phyloP scores from a whole-genome alignment of 305 asterid genomes.

The Solanum hybrid region DNA sequence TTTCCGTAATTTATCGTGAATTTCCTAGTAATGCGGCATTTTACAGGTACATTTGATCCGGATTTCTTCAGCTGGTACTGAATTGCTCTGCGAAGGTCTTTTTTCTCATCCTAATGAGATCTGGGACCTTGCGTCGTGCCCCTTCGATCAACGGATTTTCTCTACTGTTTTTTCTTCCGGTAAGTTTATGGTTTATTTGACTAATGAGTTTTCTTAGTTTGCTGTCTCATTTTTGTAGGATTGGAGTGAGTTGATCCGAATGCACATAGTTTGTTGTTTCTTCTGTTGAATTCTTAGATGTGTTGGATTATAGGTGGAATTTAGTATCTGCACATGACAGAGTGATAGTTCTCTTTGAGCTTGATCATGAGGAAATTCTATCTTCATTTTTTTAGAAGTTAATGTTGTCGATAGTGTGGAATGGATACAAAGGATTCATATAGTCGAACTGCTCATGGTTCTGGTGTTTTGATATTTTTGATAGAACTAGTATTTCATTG shows the following conservation, averaged over 20 bases:
- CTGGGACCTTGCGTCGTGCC: slow-evolving; percentile 95
- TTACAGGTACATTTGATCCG: slow-evolving; percentile 81
- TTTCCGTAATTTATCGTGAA: background rate
- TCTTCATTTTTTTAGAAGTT: background rate
- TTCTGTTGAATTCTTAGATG: background rate
- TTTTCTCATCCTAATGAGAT: slow-evolving; percentile 90
- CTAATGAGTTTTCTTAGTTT: background rate
- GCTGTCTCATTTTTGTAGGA: background rate
- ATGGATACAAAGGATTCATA: background rate
- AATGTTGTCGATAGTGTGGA: background rate
- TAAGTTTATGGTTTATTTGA: slow-evolving; percentile 13
- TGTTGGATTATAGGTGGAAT: background rate
- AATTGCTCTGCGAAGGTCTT: slow-evolving; percentile 87
- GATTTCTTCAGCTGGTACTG: slow-evolving; percentile 65
- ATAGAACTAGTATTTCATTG: background rate
- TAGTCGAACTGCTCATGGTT: background rate
- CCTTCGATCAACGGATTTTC: slow-evolving; percentile 87
- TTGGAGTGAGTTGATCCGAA: background rate
- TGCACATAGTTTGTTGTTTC: background rate
- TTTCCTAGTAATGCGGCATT: slow-evolving; percentile 8
- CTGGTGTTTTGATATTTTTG: background rate
- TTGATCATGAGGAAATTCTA: background rate
- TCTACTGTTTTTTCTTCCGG: slow-evolving; percentile 89
- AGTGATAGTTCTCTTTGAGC: background rate
- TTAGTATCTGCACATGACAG: background rate